phyloP scores from a whole-genome alignment of 148 eudicot genomes.

The Rheum nobile region DNA sequence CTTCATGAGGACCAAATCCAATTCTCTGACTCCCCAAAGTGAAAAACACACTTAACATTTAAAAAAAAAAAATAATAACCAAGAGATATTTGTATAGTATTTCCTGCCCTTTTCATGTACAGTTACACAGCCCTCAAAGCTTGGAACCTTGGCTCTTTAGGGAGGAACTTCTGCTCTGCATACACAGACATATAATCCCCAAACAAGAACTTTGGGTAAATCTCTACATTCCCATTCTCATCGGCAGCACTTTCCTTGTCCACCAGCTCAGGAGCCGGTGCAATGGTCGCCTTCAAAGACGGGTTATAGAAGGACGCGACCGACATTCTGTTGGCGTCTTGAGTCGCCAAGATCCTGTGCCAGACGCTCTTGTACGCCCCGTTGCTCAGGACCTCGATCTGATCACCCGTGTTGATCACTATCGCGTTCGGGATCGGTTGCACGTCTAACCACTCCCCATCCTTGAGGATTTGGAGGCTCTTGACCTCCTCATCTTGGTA shows the following conservation, averaged over 20 bases:
- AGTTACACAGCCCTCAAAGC: slow-evolving; percentile 48
- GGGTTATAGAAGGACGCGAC: slow-evolving; percentile 86
- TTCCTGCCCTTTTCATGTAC: background rate
- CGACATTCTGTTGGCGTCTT: slow-evolving; percentile 56
- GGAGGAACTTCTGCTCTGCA: slow-evolving; percentile 67
- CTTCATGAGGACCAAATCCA: background rate
- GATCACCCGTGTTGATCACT: slow-evolving; percentile 87
- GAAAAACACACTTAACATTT: background rate
- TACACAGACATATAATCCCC: slow-evolving; percentile 87
- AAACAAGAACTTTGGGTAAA: slow-evolving; percentile 67
- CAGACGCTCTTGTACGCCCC: slow-evolving; percentile 85
- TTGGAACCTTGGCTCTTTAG: slow-evolving; percentile 79
- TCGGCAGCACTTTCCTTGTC: slow-evolving; percentile 11
- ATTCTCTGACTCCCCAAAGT: background rate
- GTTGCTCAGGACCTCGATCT: slow-evolving; percentile 81
- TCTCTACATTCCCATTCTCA: background rate
- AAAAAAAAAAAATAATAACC: background rate
- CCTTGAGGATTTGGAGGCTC: slow-evolving; percentile 74
- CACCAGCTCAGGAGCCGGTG: slow-evolving; percentile 45
- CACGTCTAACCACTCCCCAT: slow-evolving; percentile 70
- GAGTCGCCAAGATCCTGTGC: slow-evolving; percentile 56
- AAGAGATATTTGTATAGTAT: background rate
- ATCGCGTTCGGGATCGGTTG: slow-evolving; percentile 64
- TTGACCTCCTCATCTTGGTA: slow-evolving; percentile 66
- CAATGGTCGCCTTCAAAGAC: slow-evolving; percentile 49